Evolutionary conservation across 2,329 filamentous ascomycete genomes (phyloP), one percentile per base, ranked within the genome.

Genomic region (Septoria linicola): DNA sequence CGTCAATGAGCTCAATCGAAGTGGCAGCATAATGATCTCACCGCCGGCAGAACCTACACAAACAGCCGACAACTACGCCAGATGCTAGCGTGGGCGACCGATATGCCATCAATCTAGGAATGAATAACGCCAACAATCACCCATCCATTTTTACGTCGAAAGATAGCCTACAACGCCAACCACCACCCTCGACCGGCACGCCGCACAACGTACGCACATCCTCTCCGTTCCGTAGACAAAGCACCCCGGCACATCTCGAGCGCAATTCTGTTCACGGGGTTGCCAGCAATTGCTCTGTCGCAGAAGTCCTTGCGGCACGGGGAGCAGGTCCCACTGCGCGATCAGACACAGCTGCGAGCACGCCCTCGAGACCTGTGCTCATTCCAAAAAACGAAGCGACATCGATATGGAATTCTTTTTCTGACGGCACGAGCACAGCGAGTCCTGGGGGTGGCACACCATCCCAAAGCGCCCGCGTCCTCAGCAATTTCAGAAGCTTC

Each of bases 341-440:
- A n/a, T n/a, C n/a, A n/a, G n/a, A n/a, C n/a, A n/a, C n/a, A n/a
- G n/a, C 17, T 16, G 32, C 23, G 23, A 20, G 43, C 32, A 11
- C 16, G 21, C 14, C 30, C 11, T 25, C 19, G 17, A 31, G 5
- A 11, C 32, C 14, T 30, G 19, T 32, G 21, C 14, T 16, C 5
- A 7, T 7, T n/a, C n/a, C 17, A 13, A 41, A 3, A 11, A 17
- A 32, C 8, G 40, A 35, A 3, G 39, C 55, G 27, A 42, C 52
- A 14, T 59, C 57, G 43, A 59, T 56, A 60, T 59, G 58, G 58
- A 57, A 37, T 35, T 53, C 49, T n/a, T 57, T 54, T 41, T 46
- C 43, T 52, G 56, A 41, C 21, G 21, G 17, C 21, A 36, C 41
- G 31, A 53, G 27, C 27, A 31, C 44, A 27, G 5, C 16, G 10